A percentile compares a stretch with the other conserved stretches of the same genome.
Conservation (phyloP, 1,139 yeast genomes). For the Geotrichum reessii region DNA sequence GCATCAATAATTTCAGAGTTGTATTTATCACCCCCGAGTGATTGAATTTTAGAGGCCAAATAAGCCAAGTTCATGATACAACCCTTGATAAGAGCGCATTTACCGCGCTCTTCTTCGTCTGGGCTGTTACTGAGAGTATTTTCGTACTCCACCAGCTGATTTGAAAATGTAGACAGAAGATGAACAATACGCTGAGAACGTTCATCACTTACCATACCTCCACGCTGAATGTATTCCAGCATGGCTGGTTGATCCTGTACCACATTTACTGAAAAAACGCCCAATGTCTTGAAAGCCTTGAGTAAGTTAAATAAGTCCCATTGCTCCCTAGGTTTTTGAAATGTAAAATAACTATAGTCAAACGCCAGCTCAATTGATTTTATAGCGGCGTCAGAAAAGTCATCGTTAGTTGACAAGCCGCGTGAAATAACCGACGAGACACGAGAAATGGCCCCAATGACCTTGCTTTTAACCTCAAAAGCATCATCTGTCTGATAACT, state of each 20-base stretch:
- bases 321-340: conserved; percentile 5
- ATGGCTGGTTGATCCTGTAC: background rate
- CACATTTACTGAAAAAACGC: conserved; percentile 19
- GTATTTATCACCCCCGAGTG: background rate
- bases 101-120: background rate
- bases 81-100: background rate
- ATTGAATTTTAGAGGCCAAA: background rate
- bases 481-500: conserved; percentile 12
- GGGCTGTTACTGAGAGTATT: background rate
- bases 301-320: conserved; percentile 18
- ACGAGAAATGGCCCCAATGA: conserved; percentile 17
- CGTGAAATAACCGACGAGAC: conserved; percentile 19
- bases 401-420: background rate
- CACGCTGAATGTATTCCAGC: background rate
- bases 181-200: conserved; percentile 1
- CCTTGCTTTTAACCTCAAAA: conserved; percentile 17
- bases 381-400: background rate
- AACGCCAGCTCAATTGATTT: conserved; percentile 6
- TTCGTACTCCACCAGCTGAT: conserved; percentile 4
- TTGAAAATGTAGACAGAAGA: conserved; percentile 10
- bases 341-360: conserved; percentile 8
- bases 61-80: background rate
- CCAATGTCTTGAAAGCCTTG: conserved; percentile 22
- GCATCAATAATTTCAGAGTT: background rate
- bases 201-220: background rate